Base-by-base conservation (phyloP, 805 yeast genomes). In the Cyberlindnera mycetangii region DNA sequence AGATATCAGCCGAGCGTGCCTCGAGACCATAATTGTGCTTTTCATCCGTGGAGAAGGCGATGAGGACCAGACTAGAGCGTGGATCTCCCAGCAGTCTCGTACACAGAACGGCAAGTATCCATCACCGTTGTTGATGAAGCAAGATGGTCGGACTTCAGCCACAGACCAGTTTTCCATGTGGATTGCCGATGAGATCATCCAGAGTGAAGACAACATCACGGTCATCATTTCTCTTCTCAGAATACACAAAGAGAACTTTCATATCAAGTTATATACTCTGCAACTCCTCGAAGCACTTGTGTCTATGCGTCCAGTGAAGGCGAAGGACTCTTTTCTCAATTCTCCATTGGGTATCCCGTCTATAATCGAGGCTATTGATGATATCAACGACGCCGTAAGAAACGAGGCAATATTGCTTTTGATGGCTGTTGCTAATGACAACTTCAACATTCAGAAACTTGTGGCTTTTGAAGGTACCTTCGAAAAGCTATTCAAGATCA, bases 401-500 rank as follows among this genome's bases (percentile, higher is more conserved):
- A 90, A 92, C 61, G 96, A 93, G 64, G 80, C 93, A 3, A 82
- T 92, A 30, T 65, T 92, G 41, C 68, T 95, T n/a, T 69, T 95
- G 40, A 83, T 85, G 82, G 83, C 89, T 10, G 72, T 93, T 3
- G 95, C 82, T 11, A 82, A 83, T 54, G 84, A 86, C 48, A 87
- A 89, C 55, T 79, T 82, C 47, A 92, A 88, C 61, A 81, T 92
- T 25, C 99, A 93, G 61, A 90, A 89, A 58, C 68, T 93, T 16
- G 95, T 95, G 9, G 99, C 96, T 0, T 93, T 93, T 60, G 97
- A 93, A 61, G 90, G 88, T 53, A 84, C 95, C 0, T 90, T 93
- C 59, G 97, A 89, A 49, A 79, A 74, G 48, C 65, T 89, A 11
- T 90, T 92, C 56, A 72, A 70, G n/a, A 84, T 93, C 12, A 81